These are phyloP conservation scores for Plasmodium ovale DNA, from an alignment of 169 alveolate genomes.

Conservation along the genomic window DNA sequence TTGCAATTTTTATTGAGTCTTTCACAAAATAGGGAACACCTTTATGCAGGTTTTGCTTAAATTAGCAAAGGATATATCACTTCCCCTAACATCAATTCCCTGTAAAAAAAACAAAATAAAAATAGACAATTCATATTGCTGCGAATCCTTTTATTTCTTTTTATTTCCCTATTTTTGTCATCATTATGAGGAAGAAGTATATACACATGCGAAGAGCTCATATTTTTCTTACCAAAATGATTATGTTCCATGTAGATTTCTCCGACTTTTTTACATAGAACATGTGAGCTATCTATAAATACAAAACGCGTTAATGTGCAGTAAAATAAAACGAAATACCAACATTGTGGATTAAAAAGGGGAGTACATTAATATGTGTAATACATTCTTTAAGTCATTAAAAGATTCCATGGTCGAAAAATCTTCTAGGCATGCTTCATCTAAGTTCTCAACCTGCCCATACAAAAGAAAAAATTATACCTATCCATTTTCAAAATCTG, in stretches of 20 bases:
- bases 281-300: slow-evolving; percentile 15
- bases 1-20: too few species aligned
- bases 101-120: slow-evolving; percentile 5
- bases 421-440: slow-evolving; percentile 26
- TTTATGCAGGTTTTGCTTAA: slow-evolving; percentile 68
- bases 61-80: slow-evolving; percentile 69
- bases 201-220: slow-evolving; percentile 1
- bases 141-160: too few species aligned
- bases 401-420: slow-evolving; percentile 1
- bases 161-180: too few species aligned
- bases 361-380: neutral
- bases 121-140: too few species aligned
- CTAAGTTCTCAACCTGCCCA: slow-evolving; percentile 30
- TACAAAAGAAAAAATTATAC: neutral
- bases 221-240: slow-evolving; percentile 22
- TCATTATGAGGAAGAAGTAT: too few species aligned
- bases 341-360: neutral
- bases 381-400: slow-evolving; percentile 41
- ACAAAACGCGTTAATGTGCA: neutral
- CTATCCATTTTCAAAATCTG: neutral
- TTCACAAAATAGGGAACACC: too few species aligned
- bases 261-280: slow-evolving; percentile 67
- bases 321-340: neutral
- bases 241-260: slow-evolving; percentile 68
- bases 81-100: slow-evolving; percentile 75